Conservation (phyloP, 2,329 filamentous ascomycete species). For the Alternaria brassicicola region DNA sequence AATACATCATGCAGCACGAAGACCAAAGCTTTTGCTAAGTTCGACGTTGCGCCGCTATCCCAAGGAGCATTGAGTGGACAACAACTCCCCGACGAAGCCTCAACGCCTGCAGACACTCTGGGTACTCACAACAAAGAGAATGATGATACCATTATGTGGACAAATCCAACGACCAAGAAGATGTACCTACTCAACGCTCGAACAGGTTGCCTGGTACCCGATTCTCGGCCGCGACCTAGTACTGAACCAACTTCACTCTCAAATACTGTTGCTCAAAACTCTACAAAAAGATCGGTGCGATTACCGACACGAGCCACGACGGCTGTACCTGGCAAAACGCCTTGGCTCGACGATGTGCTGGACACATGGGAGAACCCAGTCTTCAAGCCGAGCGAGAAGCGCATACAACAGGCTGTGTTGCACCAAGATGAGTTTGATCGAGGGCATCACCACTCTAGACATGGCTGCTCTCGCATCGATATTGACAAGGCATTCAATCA, state of each 20-base stretch:
- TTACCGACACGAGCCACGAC: slow-evolving; percentile 29
- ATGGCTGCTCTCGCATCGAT: slow-evolving; percentile 17
- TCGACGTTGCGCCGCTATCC: slow-evolving; percentile 16
- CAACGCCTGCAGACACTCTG: not conserved
- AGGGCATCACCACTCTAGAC: slow-evolving; percentile 1
- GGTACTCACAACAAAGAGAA: slow-evolving; percentile 6
- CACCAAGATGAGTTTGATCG: slow-evolving; percentile 17
- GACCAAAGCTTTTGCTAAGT: slow-evolving; percentile 4
- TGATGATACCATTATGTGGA: slow-evolving; percentile 61
- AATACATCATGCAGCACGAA: not conserved
- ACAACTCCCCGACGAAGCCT: not conserved
- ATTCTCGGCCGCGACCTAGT: slow-evolving; percentile 17
- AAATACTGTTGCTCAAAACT: slow-evolving; percentile 18
- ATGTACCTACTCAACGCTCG: slow-evolving; percentile 59
- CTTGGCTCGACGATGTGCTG: slow-evolving; percentile 68
- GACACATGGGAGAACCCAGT: slow-evolving; percentile 76
- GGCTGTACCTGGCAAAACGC: slow-evolving; percentile 15
- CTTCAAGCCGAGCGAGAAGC: slow-evolving; percentile 62
- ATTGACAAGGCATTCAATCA: slow-evolving; percentile 33
- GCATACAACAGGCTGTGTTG: slow-evolving; percentile 49
- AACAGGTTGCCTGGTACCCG: slow-evolving; percentile 56
- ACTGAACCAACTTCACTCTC: slow-evolving; percentile 7
- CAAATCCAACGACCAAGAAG: slow-evolving; percentile 64
- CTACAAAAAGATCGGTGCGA: slow-evolving; percentile 41
- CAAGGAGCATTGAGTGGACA: slow-evolving; percentile 18